Base-by-base conservation (phyloP, 2,329 filamentous ascomycete genomes). In the Sporothrix pseudoabietina region DNA sequence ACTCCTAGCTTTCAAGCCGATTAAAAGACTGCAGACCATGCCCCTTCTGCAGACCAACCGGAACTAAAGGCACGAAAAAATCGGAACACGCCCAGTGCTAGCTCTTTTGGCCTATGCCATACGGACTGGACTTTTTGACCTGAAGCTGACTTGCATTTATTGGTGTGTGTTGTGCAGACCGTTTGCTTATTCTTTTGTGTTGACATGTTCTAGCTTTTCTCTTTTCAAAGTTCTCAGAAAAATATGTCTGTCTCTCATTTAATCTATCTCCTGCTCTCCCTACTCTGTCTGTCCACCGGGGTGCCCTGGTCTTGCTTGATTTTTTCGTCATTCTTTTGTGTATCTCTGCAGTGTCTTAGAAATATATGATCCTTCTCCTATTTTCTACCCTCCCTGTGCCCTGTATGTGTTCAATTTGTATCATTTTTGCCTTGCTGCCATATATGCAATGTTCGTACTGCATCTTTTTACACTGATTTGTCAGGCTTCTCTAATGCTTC, bases 401-500 rank as follows among this genome's bases (percentile, higher is more conserved):
- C 47, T 54, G n/a, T 44, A n/a, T 19, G 44, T 71, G 57, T 63
- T 63, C 41, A 35, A 61, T 65, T 72, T 57, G 59, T 41, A 30
- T 35, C 59, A 26, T 49, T 61, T 47, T 16, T 52, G 14, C n/a
- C 63, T 35, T 63, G 39, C 14, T n/a, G 16, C 35, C 55, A 61
- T 55, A 49, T 72, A 10, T 26, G 30, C 16, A 9, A 65, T 54
- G 57, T 55, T 16, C 66, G 41, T 49, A 39, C 16, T 22, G 26
- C 22, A 26, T 14, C 39, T 54, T 57, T 39, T 39, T n/a, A 5
- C 32, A 39, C 39, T 61, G 63, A 63, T 72, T 72, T 72, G 71
- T 72, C 63, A 72, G 49, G 52, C 14, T 30, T 52, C 16, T 61
- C 54, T 69, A 72, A 72, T 72, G 35, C 35, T 52, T 59, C 22